phyloP scores from a whole-genome alignment of 2,329 filamentous ascomycete species.

The Penicillium sp. region DNA sequence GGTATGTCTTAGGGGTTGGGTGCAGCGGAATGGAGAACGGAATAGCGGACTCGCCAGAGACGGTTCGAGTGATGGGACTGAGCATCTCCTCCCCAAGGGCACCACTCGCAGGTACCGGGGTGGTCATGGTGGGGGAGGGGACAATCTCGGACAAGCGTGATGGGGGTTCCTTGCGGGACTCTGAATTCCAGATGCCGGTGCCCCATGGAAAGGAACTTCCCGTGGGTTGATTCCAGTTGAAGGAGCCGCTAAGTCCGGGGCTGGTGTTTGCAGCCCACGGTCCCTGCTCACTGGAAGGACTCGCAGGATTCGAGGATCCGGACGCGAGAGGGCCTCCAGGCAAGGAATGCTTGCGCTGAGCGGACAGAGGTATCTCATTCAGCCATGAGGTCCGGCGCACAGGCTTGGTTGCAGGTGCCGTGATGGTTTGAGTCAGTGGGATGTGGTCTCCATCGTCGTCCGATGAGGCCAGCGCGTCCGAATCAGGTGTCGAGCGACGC shows the following conservation, averaged over 20 bases:
- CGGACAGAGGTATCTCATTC: constrained; percentile 72
- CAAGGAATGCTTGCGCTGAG: constrained; percentile 75
- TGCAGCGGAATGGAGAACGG: constrained; percentile 87
- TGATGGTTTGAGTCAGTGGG: constrained; percentile 52
- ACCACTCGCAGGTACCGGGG: constrained; percentile 53
- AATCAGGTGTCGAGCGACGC: constrained; percentile 87
- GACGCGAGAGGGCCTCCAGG: constrained; percentile 75
- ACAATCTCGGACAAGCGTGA: constrained; percentile 73
- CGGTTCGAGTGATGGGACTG: constrained; percentile 50
- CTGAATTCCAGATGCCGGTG: constrained; percentile 79
- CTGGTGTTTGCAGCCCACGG: constrained; percentile 45
- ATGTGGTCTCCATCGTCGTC: constrained; percentile 83
- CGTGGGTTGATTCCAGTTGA: constrained; percentile 50
- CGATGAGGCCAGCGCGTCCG: constrained; percentile 88
- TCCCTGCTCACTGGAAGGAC: constrained; percentile 68
- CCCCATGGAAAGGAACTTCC: constrained; percentile 66
- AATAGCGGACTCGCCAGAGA: constrained; percentile 60
- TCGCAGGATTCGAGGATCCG: constrained; percentile 77
- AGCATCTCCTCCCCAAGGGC: constrained; percentile 57
- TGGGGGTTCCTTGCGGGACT: constrained; percentile 73
- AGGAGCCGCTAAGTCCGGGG: constrained; percentile 42
- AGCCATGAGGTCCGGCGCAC: constrained; percentile 80
- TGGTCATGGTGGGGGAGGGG: constrained; percentile 69
- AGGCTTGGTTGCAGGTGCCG: constrained; percentile 60
- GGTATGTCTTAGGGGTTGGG: constrained; percentile 87